Conservation (phyloP, 129 eudicot species). For the Flaveria bidentis region DNA sequence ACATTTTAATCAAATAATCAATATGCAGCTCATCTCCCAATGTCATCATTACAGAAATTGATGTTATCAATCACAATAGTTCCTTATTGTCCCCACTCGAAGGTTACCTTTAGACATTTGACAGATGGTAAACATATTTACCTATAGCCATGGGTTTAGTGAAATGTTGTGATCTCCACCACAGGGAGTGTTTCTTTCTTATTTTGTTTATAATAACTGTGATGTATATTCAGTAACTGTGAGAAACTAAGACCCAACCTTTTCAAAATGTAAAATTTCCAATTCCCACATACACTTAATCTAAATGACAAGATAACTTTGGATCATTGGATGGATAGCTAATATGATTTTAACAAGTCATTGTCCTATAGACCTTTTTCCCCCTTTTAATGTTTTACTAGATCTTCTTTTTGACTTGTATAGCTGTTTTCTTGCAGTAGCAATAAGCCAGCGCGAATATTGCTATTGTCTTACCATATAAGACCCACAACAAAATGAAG, state of each 20-base stretch:
- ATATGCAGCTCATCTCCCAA: not conserved
- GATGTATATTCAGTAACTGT: not conserved
- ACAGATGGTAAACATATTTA: not conserved
- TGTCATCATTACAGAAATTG: conserved; percentile 1
- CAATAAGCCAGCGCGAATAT: not conserved
- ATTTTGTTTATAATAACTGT: not conserved
- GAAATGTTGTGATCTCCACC: not conserved
- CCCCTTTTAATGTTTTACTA: not conserved
- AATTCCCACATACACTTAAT: not conserved
- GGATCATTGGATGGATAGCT: not conserved
- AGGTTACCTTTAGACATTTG: conserved; percentile 1
- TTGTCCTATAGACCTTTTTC: not conserved
- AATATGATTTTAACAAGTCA: not conserved
- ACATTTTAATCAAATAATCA: not conserved
- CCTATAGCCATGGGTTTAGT: not conserved
- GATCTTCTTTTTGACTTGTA: not conserved
- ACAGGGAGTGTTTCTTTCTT: not conserved
- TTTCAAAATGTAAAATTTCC: not conserved
- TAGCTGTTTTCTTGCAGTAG: not conserved
- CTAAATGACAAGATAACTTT: not conserved
- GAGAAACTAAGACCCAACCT: not conserved
- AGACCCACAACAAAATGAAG: not conserved
- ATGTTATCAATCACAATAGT: conserved; percentile 9
- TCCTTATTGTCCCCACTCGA: not conserved
- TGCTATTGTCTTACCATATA: not conserved